Percentiles rank a stretch among this genome's conserved stretches.
These are phyloP conservation scores for Alternaria infectoria DNA, from an alignment of 2,329 filamentous ascomycete species.

Conservation along the genomic window DNA sequence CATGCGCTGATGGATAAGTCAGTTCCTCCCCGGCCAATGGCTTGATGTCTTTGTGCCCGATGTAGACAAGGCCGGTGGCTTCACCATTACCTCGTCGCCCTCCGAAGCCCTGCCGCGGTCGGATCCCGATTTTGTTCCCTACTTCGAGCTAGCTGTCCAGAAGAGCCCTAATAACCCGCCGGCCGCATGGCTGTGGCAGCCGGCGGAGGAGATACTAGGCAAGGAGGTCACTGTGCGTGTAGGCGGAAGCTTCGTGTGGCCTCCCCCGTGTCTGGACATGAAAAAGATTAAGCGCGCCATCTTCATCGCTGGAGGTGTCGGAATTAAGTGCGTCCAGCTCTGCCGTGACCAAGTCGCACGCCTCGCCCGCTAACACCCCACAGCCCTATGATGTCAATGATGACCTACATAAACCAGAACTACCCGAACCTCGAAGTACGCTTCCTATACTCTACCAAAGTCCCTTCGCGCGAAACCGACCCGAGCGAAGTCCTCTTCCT, in stretches of 20 bases:
- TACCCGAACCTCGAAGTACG: slow-evolving; percentile 54
- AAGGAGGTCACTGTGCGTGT: slow-evolving; percentile 70
- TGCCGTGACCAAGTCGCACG: background rate
- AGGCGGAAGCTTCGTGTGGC: slow-evolving; percentile 82
- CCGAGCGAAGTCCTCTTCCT: slow-evolving; percentile 45
- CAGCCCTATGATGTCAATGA: slow-evolving; percentile 75
- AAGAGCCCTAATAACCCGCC: slow-evolving; percentile 72
- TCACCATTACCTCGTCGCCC: slow-evolving; percentile 84
- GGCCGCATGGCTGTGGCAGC: slow-evolving; percentile 76
- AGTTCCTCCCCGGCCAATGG: slow-evolving; percentile 86
- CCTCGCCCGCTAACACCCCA: slow-evolving; percentile 15
- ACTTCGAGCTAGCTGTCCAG: slow-evolving; percentile 81
- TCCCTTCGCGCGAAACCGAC: slow-evolving; percentile 38
- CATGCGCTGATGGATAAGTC: slow-evolving; percentile 38
- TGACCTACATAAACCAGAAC: slow-evolving; percentile 63
- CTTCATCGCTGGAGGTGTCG: slow-evolving; percentile 81
- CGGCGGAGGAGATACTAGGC: slow-evolving; percentile 62
- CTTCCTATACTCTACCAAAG: slow-evolving; percentile 68
- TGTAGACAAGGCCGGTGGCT: slow-evolving; percentile 76
- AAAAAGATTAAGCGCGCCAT: slow-evolving; percentile 65
- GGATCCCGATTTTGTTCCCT: slow-evolving; percentile 47
- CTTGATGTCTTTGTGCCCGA: slow-evolving; percentile 79
- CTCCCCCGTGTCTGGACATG: slow-evolving; percentile 61
- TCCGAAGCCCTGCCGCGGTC: slow-evolving; percentile 53
- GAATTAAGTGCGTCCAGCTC: slow-evolving; percentile 68